A percentile compares a stretch with the other conserved stretches of the same genome.
These are phyloP conservation scores for Trichoderma polysporum DNA, from an alignment of 2,329 filamentous ascomycete species.

Conservation along the genomic window DNA sequence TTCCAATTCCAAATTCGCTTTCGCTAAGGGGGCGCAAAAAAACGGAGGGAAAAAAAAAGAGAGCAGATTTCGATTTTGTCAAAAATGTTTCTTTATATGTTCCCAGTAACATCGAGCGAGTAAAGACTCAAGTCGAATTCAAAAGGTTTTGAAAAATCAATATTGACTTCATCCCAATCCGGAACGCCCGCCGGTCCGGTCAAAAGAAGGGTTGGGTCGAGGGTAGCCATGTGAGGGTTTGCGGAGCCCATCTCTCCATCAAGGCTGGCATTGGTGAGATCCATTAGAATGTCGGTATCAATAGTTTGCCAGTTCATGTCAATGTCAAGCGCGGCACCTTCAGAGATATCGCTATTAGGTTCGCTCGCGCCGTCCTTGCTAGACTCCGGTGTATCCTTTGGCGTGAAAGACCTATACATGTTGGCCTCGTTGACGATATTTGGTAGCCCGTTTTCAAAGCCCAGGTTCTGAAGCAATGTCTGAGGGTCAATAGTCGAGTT, in stretches of 20 bases:
- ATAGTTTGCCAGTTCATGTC: constrained; percentile 52
- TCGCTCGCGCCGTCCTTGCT: constrained; percentile 61
- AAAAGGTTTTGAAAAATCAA: constrained; percentile 54
- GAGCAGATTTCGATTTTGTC: background rate
- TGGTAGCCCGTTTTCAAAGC: constrained; percentile 35
- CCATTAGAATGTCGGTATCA: constrained; percentile 45
- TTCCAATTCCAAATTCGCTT: constrained; percentile 1
- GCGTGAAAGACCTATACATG: constrained; percentile 55
- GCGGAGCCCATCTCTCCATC: constrained; percentile 30
- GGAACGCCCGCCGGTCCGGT: constrained; percentile 28
- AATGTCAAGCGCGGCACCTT: constrained; percentile 54
- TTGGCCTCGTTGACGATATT: constrained; percentile 54
- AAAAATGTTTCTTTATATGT: background rate
- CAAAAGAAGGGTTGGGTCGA: constrained; percentile 34
- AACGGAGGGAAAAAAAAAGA: background rate
- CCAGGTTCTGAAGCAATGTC: constrained; percentile 36
- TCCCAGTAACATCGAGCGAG: constrained; percentile 31
- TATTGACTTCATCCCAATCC: constrained; percentile 52
- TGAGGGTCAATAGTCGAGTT: constrained; percentile 53
- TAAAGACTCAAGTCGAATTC: constrained; percentile 47
- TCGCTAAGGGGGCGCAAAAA: background rate
- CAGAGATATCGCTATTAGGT: constrained; percentile 61
- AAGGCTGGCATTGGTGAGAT: constrained; percentile 40
- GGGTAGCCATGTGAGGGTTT: constrained; percentile 17
- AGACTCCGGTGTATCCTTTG: constrained; percentile 64